These are phyloP conservation scores for Macrotyloma uniflorum DNA, from an alignment of 306 rosid genomes.

Conservation along the genomic window DNA sequence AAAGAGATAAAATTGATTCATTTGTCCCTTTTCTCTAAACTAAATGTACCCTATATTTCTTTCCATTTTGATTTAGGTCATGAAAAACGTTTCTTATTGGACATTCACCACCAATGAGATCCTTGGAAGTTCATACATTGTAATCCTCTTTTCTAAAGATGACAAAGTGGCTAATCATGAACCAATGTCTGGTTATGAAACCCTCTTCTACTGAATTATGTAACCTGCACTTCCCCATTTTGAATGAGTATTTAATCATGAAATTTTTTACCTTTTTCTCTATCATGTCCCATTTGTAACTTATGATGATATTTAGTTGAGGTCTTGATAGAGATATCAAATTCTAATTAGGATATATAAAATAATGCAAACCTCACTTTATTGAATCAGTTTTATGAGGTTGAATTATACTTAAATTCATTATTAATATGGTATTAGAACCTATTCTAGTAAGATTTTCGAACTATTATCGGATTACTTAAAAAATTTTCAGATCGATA, in stretches of 20 bases:
- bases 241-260: too few relatives aligned
- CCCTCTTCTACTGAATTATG: background rate
- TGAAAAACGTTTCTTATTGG: background rate
- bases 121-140: background rate
- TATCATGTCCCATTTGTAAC: background rate
- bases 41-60: background rate
- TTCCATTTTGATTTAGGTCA: background rate
- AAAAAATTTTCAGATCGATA: too few relatives aligned
- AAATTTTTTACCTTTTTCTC: background rate
- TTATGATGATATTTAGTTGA: background rate
- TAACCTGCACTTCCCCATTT: background rate
- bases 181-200: background rate
- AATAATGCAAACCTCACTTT: too few relatives aligned
- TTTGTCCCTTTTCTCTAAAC: background rate
- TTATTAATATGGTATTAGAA: too few relatives aligned
- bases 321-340: too few relatives aligned
- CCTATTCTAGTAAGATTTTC: too few relatives aligned
- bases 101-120: background rate
- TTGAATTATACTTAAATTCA: too few relatives aligned
- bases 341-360: too few relatives aligned
- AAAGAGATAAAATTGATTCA: background rate
- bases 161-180: background rate
- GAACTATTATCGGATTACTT: too few relatives aligned
- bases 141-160: background rate
- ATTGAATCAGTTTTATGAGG: too few relatives aligned